Evolutionary conservation across 2,329 filamentous ascomycete species (phyloP).

Genomic region (Emergomyces pasteurianus): DNA sequence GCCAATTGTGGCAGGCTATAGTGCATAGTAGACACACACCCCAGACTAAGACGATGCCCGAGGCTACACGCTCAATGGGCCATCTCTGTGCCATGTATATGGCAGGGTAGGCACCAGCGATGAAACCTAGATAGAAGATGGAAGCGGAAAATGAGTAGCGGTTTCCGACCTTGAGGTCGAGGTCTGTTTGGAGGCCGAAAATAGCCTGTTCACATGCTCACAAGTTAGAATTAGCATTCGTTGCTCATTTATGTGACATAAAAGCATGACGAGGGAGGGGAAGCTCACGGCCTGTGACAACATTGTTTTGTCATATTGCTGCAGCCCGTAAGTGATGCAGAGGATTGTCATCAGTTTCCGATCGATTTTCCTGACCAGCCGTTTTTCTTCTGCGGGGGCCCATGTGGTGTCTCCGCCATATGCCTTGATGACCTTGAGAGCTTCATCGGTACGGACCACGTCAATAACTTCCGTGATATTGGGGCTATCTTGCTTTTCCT

Average conservation of each 20-base stretch:
- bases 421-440: conserved; percentile 29
- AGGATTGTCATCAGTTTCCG: conserved; percentile 36
- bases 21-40: conserved; percentile 1
- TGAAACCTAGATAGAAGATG: conserved; percentile 41
- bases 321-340: conserved; percentile 35
- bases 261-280: neutral
- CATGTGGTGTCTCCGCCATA: conserved; percentile 34
- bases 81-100: conserved; percentile 34
- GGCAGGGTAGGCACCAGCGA: conserved; percentile 37
- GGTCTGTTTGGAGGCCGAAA: conserved; percentile 32
- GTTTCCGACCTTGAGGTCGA: conserved; percentile 29
- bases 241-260: neutral
- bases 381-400: conserved; percentile 33
- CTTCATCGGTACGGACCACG: conserved; percentile 29
- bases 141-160: conserved; percentile 35
- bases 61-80: conserved; percentile 36
- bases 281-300: conserved; percentile 37
- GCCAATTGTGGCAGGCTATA: conserved; percentile 25
- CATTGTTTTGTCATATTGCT: conserved; percentile 44
- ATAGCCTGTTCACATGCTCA: conserved; percentile 16
- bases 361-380: conserved; percentile 32
- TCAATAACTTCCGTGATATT: conserved; percentile 14
- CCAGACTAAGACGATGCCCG: conserved; percentile 14
- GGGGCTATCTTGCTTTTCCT: neutral
- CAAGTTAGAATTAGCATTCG: neutral